phyloP scores from a whole-genome alignment of 2,329 filamentous ascomycete species.

The Cladosporium sp. region DNA sequence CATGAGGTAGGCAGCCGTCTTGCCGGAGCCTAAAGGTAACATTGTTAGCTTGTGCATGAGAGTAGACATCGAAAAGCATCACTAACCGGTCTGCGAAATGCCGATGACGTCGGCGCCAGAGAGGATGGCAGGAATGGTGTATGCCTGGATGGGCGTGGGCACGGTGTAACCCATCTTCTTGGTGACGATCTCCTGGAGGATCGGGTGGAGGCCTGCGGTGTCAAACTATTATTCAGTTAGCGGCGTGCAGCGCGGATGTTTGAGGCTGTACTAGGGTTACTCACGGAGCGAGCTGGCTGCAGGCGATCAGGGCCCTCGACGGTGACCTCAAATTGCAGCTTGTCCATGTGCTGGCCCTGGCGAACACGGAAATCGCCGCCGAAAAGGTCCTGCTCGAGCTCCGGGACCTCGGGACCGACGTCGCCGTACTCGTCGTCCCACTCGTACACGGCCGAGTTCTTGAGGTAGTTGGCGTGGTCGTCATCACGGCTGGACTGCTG shows the following conservation, averaged over 20 bases:
- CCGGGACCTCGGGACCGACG: constrained; percentile 69
- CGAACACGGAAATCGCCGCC: constrained; percentile 54
- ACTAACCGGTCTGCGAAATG: constrained; percentile 86
- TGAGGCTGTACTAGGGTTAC: constrained; percentile 28
- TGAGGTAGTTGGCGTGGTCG: constrained; percentile 46
- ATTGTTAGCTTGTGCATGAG: constrained; percentile 9
- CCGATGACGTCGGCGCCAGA: constrained; percentile 80
- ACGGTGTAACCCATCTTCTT: constrained; percentile 67
- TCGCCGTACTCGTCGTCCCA: constrained; percentile 88
- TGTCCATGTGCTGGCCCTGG: constrained; percentile 67
- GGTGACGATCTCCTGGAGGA: constrained; percentile 73
- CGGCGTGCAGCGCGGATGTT: no score
- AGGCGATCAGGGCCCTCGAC: constrained; percentile 53
- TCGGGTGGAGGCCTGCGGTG: constrained; percentile 80
- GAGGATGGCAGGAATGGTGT: constrained; percentile 77
- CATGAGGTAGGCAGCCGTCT: constrained; percentile 90
- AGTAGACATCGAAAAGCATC: background rate
- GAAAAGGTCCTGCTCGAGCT: constrained; percentile 78
- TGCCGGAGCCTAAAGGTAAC: constrained; percentile 74
- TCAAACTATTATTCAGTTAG: constrained; percentile 55
- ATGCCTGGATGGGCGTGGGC: constrained; percentile 87
- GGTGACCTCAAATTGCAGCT: constrained; percentile 53
- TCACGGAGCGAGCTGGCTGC: constrained; percentile 53
- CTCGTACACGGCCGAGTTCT: constrained; percentile 70
- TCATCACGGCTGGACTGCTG: constrained; percentile 27